phyloP scores from a whole-genome alignment of 495 filamentous ascomycete species.

The Xylaria cubensis region DNA sequence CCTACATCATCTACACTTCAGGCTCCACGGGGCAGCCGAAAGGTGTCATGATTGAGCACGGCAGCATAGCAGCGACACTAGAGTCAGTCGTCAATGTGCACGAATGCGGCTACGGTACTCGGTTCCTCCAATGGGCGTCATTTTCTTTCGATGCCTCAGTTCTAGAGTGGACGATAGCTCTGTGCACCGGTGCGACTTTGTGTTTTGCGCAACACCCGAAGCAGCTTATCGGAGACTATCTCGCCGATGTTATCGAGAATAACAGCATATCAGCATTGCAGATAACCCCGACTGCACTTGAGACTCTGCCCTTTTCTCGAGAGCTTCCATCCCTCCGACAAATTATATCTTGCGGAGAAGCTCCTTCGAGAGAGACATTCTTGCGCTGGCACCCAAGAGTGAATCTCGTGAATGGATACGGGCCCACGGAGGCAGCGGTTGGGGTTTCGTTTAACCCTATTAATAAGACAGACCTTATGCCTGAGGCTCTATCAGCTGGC shows the following conservation, averaged over 20 bases:
- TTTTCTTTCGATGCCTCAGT: slow-evolving; percentile 64
- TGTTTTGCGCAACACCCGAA: slow-evolving; percentile 49
- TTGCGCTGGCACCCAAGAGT: slow-evolving; percentile 29
- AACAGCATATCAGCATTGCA: background rate
- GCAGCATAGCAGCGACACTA: background rate
- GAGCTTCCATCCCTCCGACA: slow-evolving; percentile 4
- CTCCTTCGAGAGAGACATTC: slow-evolving; percentile 2
- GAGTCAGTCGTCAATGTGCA: slow-evolving; percentile 7
- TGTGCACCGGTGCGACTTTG: slow-evolving; percentile 61
- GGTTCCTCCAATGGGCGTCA: slow-evolving; percentile 61
- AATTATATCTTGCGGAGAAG: background rate
- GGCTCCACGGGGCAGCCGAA: slow-evolving; percentile 40
- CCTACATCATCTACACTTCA: slow-evolving; percentile 39
- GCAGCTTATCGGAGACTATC: slow-evolving; percentile 4
- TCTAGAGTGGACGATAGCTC: slow-evolving; percentile 56
- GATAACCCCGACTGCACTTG: slow-evolving; percentile 2
- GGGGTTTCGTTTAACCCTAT: slow-evolving; percentile 31
- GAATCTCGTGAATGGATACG: slow-evolving; percentile 60
- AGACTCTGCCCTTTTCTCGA: background rate
- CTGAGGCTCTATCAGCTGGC: background rate
- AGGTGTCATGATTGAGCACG: slow-evolving; percentile 31
- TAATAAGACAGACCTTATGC: background rate
- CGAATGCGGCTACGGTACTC: slow-evolving; percentile 43
- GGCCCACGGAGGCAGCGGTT: slow-evolving; percentile 61
- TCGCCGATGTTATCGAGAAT: slow-evolving; percentile 42